Evolutionary conservation across 352 stramenopile species (phyloP).

Genomic region (Pythium rishiriense): DNA sequence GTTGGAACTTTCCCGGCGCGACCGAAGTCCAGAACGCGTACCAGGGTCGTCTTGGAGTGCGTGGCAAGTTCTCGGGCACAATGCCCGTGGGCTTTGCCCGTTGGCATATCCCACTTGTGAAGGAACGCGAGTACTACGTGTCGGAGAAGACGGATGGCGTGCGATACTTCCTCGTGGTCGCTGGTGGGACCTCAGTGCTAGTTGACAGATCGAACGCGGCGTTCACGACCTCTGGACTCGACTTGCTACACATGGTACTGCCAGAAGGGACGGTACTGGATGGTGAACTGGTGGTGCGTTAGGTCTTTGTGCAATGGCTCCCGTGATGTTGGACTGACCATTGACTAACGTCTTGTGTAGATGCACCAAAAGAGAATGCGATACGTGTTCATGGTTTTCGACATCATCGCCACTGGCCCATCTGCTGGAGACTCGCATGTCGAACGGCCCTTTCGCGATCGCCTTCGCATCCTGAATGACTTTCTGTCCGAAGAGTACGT

Average conservation of each 20-base stretch:
- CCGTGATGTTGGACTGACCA: neutral
- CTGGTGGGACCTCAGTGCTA: conserved; percentile 60
- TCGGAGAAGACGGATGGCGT: conserved; percentile 93
- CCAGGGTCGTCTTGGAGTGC: conserved; percentile 62
- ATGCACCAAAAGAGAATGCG: conserved; percentile 81
- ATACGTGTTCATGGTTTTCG: conserved; percentile 90
- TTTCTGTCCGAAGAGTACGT: conserved; percentile 85
- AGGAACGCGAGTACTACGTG: conserved; percentile 84
- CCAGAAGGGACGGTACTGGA: conserved; percentile 88
- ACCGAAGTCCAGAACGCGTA: conserved; percentile 83
- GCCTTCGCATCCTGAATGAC: conserved; percentile 77
- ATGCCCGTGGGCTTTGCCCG: conserved; percentile 92
- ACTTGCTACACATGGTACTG: conserved; percentile 77
- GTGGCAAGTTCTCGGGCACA: conserved; percentile 86
- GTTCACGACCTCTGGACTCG: conserved; percentile 77
- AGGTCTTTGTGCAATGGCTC: neutral
- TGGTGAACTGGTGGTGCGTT: conserved; percentile 83
- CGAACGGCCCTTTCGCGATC: conserved; percentile 79
- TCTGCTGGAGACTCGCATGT: conserved; percentile 74
- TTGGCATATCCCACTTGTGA: conserved; percentile 85
- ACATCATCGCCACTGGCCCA: conserved; percentile 84
- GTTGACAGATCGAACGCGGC: conserved; percentile 80
- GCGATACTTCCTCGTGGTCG: conserved; percentile 89
- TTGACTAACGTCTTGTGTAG: conserved; percentile 29
- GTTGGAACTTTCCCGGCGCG: conserved; percentile 72